These are phyloP conservation scores for Rhizodiscina lignyota DNA, from an alignment of 495 filamentous ascomycete genomes.

Conservation along the genomic window DNA sequence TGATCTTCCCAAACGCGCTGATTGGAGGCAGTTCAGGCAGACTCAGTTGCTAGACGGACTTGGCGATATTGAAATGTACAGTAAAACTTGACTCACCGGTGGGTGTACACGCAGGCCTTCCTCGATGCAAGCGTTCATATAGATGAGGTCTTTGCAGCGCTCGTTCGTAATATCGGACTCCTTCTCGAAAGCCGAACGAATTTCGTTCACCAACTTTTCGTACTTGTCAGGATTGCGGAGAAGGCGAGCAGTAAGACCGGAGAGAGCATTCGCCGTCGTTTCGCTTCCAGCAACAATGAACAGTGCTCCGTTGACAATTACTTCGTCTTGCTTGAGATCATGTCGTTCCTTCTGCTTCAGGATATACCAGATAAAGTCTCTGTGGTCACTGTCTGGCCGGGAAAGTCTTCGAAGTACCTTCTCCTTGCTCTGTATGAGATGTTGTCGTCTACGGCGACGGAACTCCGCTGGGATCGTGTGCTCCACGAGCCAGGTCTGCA, in stretches of 20 bases:
- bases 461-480: slow-evolving; percentile 11
- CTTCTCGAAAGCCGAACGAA: slow-evolving; percentile 4
- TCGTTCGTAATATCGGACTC: slow-evolving; percentile 14
- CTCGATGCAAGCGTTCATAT: slow-evolving; percentile 28
- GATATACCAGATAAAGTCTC: slow-evolving; percentile 19
- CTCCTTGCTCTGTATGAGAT: slow-evolving; percentile 14
- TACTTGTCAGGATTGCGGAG: slow-evolving; percentile 1
- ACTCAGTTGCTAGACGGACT: no score
- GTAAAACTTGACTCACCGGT: no score
- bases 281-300: slow-evolving; percentile 3
- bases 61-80: no score
- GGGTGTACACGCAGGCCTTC: slow-evolving; percentile 39
- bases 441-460: slow-evolving; percentile 8
- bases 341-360: slow-evolving; percentile 15
- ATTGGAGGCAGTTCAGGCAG: no score
- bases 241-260: slow-evolving; percentile 1
- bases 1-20: no score
- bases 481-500: slow-evolving; percentile 11
- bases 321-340: slow-evolving; percentile 15
- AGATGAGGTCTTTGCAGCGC: slow-evolving; percentile 23
- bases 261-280: slow-evolving; percentile 2
- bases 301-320: slow-evolving; percentile 11
- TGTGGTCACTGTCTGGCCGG: slow-evolving; percentile 12
- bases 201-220: slow-evolving; percentile 1
- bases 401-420: slow-evolving; percentile 14